phyloP scores from a whole-genome alignment of 345 rosid genomes.

The Dimocarpus longan region DNA sequence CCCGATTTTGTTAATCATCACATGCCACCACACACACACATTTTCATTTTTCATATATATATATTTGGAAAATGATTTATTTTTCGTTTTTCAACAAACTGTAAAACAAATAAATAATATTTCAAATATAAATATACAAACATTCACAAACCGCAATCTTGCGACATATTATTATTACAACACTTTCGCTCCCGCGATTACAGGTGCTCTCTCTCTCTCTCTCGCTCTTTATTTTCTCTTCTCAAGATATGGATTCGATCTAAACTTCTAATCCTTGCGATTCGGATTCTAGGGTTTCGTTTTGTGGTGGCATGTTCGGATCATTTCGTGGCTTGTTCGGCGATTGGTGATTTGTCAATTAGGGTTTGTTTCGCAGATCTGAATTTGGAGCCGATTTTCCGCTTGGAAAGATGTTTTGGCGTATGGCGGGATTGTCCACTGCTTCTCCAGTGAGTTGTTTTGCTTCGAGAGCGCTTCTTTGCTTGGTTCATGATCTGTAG shows the following conservation, averaged over 20 bases:
- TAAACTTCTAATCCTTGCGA: neutral
- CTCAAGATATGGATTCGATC: conserved; percentile 12
- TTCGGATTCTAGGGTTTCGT: conserved; percentile 14
- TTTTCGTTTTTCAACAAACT: too few species aligned
- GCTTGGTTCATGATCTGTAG: conserved; percentile 13
- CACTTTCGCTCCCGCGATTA: conserved; percentile 12
- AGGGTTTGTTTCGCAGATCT: conserved; percentile 43
- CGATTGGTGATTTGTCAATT: conserved; percentile 8
- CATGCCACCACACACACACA: too few species aligned
- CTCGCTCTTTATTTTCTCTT: neutral
- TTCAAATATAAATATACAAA: too few species aligned
- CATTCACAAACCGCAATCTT: neutral
- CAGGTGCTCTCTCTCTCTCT: conserved; percentile 8
- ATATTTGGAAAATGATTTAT: too few species aligned
- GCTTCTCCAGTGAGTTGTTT: conserved; percentile 79
- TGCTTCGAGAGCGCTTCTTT: neutral
- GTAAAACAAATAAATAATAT: too few species aligned
- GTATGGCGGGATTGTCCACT: conserved; percentile 88
- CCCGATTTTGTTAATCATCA: too few species aligned
- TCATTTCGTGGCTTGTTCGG: neutral
- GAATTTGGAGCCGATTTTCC: conserved; percentile 32
- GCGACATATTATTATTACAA: neutral
- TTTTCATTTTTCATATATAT: too few species aligned
- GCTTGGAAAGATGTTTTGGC: conserved; percentile 81
- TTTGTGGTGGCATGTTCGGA: neutral